Conservation (phyloP, 345 rosid genomes). For the Lepidium africanum region DNA sequence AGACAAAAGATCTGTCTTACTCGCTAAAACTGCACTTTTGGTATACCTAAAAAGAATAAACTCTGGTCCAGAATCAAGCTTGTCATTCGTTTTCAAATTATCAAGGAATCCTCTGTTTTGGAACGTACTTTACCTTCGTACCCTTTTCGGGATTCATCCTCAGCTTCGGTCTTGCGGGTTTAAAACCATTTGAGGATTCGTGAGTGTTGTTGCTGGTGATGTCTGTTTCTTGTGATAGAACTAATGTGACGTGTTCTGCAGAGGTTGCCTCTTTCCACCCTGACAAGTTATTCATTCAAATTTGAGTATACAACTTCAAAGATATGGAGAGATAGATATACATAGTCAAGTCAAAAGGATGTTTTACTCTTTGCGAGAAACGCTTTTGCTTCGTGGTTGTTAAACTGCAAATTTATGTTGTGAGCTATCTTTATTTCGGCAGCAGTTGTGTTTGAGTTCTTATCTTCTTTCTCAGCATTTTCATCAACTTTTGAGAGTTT, state of each 20-base stretch:
- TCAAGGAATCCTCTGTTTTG: slow-evolving; percentile 46
- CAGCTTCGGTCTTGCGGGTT: slow-evolving; percentile 32
- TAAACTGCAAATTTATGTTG: slow-evolving; percentile 36
- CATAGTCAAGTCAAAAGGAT: background rate
- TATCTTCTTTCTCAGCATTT: slow-evolving; percentile 17
- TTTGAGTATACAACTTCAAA: background rate
- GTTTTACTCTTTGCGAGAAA: slow-evolving; percentile 71
- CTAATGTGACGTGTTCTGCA: slow-evolving; percentile 58
- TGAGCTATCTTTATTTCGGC: slow-evolving; percentile 1
- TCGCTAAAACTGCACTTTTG: slow-evolving; percentile 25
- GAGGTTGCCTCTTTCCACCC: slow-evolving; percentile 89
- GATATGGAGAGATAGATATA: background rate
- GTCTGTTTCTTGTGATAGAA: slow-evolving; percentile 41
- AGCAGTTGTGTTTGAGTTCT: background rate
- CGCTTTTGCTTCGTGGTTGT: slow-evolving; percentile 52
- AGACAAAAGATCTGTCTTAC: background rate
- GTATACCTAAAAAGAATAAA: slow-evolving; percentile 28
- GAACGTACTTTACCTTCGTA: slow-evolving; percentile 68
- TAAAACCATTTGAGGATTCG: slow-evolving; percentile 15
- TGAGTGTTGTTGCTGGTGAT: slow-evolving; percentile 20
- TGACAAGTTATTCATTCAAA: slow-evolving; percentile 15
- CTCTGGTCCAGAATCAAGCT: slow-evolving; percentile 13
- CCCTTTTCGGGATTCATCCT: slow-evolving; percentile 53
- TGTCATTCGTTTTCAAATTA: background rate
- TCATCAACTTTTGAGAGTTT: slow-evolving; percentile 11